Evolutionary conservation across 2,329 filamentous ascomycete genomes (phyloP), one percentile per base, ranked within the genome.

Genomic region (Hymenoscyphus scutula): DNA sequence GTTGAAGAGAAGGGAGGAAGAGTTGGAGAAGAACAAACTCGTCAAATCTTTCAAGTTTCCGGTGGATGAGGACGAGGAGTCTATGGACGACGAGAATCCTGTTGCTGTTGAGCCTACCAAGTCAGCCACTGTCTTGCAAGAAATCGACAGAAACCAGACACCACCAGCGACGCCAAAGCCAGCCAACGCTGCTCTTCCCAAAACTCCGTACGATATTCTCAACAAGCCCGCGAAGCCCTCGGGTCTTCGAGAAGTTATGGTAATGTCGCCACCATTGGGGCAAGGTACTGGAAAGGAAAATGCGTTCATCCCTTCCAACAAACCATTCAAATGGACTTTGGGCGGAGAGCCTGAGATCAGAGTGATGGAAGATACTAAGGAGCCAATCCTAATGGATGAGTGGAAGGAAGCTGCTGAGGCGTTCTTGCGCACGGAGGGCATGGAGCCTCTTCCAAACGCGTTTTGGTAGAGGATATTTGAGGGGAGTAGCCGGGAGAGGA

Each of bases 161-260:
- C 53, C 53, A 54, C 53, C 53, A 54, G 13, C 53, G 32, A 54
- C 25, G n/a, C 53, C 53, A 17, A 29, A 32, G 7, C 53, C 25
- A n/a, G 7, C 53, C 25, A 54, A 30, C 11, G 53, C 32, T 41
- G 55, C 55, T 25, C 61, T 37, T 56, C 11, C 60, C 23, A 29
- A 13, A 25, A 59, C 34, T 23, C 32, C n/a, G 15, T 34, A 15
- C 29, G 10, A 25, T 51, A 53, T 27, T 17, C 15, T n/a, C 25
- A n/a, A n/a, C 25, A 15, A 30, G n/a, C 23, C 53, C 15, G 15
- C 25, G 25, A 54, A 27, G 2, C 53, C 53, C 4, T 30, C 53
- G n/a, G 32, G 32, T 32, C 29, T 54, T 11, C 25, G 53, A 32
- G 17, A 32, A 17, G 53, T 54, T 23, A 30, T 29, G 53, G 6